Conservation (phyloP, 176 grass and related monocot species). For the Carex myosuroides region DNA sequence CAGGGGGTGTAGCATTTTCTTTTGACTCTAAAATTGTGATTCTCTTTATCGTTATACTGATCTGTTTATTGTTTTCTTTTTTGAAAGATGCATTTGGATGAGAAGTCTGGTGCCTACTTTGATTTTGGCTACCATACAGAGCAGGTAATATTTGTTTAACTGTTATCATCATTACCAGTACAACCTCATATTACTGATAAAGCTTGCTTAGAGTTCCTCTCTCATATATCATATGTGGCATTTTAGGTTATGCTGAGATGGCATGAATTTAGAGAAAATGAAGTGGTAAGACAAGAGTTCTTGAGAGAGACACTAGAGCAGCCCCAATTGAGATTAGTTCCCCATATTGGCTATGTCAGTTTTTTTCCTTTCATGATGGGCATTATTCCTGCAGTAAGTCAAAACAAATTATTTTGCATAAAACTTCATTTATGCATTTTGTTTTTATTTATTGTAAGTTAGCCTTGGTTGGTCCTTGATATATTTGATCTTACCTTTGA, state of each 20-base stretch:
- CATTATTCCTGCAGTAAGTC: constrained; percentile 73
- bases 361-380: constrained; percentile 98
- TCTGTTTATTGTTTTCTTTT: neutral
- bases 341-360: constrained; percentile 95
- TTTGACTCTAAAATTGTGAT: constrained; percentile 17
- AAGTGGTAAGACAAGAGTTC: constrained; percentile 51
- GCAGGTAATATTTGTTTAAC: constrained; percentile 43
- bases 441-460: neutral
- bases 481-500: neutral
- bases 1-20: neutral
- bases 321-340: constrained; percentile 68
- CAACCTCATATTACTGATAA: neutral
- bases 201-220: constrained; percentile 10
- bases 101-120: constrained; percentile 59
- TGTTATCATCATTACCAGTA: neutral
- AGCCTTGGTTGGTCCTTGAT: neutral
- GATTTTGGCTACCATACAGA: constrained; percentile 96
- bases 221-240: neutral
- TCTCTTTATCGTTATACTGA: neutral
- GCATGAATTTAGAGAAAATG: constrained; percentile 50
- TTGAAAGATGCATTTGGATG: constrained; percentile 87
- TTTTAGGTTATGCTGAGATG: constrained; percentile 84
- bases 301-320: constrained; percentile 67
- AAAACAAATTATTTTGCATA: neutral
- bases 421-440: constrained; percentile 11